Percentiles rank a stretch among this genome's conserved stretches.
Conservation (phyloP, 345 rosid species). For the Erodium maritimum region DNA sequence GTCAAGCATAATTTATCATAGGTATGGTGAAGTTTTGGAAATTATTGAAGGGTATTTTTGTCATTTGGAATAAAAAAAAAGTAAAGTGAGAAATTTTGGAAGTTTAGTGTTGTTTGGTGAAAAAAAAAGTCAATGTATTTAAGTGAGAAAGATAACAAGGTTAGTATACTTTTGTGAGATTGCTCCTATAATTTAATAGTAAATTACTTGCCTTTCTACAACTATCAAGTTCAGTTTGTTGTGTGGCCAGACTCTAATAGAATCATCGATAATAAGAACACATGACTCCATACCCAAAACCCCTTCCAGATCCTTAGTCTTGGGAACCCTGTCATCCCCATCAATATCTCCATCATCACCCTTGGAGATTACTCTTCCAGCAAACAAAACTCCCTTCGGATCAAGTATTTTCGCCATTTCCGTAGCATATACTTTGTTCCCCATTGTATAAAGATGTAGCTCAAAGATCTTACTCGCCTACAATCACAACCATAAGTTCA, state of each 20-base stretch:
- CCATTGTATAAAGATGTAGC: constrained; percentile 98
- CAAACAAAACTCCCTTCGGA: constrained; percentile 71
- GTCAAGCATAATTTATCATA: no score
- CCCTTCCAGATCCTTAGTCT: constrained; percentile 97
- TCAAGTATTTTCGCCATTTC: constrained; percentile 99
- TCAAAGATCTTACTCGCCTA: constrained; percentile 88
- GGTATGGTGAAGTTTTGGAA: no score
- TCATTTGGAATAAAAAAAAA: no score
- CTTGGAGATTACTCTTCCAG: constrained; percentile 90
- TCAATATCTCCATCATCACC: constrained; percentile 93
- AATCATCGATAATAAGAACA: constrained; percentile 91
- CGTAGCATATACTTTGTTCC: constrained; percentile 93
- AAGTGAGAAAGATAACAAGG: no score
- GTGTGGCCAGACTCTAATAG: constrained; percentile 96
- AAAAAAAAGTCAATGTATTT: no score
- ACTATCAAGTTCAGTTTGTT: constrained; percentile 81
- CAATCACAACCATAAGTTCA: constrained; percentile 11
- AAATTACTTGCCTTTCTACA: constrained; percentile 63
- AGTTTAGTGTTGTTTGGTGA: no score
- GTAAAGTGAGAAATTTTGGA: no score
- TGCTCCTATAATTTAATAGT: no score
- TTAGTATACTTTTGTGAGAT: no score
- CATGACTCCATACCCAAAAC: constrained; percentile 97
- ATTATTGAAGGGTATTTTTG: no score
- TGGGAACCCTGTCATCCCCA: constrained; percentile 82